A percentile compares a stretch with the other conserved stretches of the same genome.
Evolutionary conservation across 495 filamentous ascomycete species (phyloP).

Genomic region (Lentithecium fluviatile): DNA sequence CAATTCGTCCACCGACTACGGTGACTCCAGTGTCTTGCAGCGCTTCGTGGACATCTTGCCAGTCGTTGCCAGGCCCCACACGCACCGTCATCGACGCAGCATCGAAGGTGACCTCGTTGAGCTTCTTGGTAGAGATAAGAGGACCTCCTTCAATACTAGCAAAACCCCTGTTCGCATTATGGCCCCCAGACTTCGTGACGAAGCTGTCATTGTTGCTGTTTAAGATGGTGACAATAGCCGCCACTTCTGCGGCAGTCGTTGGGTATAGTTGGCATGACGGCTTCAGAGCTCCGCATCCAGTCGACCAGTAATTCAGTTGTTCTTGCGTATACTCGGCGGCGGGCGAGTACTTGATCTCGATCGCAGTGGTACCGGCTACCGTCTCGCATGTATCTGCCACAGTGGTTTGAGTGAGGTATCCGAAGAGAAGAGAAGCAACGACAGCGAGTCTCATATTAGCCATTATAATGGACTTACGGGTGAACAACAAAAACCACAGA

Average conservation of each 20-base stretch:
- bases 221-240: slow-evolving; percentile 22
- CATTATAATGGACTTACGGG: slow-evolving; percentile 5
- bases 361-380: slow-evolving; percentile 1
- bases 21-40: slow-evolving; percentile 21
- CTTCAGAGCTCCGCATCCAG: slow-evolving; percentile 19
- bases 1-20: slow-evolving; percentile 28
- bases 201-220: slow-evolving; percentile 26
- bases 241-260: slow-evolving; percentile 16
- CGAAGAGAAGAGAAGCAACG: background rate
- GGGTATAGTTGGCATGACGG: slow-evolving; percentile 31
- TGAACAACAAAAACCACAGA: background rate
- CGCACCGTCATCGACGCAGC: slow-evolving; percentile 11
- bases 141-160: slow-evolving; percentile 31
- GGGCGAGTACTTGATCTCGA: slow-evolving; percentile 10
- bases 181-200: slow-evolving; percentile 28
- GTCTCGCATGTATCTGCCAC: slow-evolving; percentile 12
- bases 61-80: slow-evolving; percentile 23
- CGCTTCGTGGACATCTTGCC: slow-evolving; percentile 22
- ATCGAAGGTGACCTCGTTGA: slow-evolving; percentile 24
- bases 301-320: slow-evolving; percentile 29
- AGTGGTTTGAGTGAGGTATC: background rate
- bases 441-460: background rate
- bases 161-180: slow-evolving; percentile 26
- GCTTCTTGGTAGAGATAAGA: slow-evolving; percentile 26
- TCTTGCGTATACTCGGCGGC: slow-evolving; percentile 12